A percentile compares a stretch with the other conserved stretches of the same genome.
Evolutionary conservation across 805 yeast genomes (phyloP).

Genomic region (Kurtzmaniella fragi): DNA sequence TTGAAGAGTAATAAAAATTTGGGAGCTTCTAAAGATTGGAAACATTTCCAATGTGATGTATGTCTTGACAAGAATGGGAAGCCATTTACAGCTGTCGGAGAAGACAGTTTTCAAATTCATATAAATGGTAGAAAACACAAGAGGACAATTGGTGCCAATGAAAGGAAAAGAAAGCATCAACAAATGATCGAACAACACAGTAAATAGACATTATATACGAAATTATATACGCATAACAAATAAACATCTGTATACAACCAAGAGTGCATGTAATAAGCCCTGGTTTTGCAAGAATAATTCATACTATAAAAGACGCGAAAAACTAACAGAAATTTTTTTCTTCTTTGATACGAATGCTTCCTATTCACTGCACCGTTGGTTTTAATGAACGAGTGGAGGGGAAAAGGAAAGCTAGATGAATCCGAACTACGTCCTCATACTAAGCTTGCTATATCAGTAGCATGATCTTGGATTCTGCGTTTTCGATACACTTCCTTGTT

Average conservation of each 20-base stretch:
- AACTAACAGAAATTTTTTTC: constrained; percentile 2
- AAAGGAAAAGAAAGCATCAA: constrained; percentile 50
- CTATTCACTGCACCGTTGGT: constrained; percentile 37
- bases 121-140: constrained; percentile 63
- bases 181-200: constrained; percentile 29
- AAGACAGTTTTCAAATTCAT: constrained; percentile 66
- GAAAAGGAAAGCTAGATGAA: constrained; percentile 32
- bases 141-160: constrained; percentile 42
- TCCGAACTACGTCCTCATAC: constrained; percentile 33
- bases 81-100: constrained; percentile 66
- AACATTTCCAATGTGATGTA: constrained; percentile 59
- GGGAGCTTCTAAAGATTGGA: constrained; percentile 46
- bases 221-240: constrained; percentile 10
- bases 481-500: constrained; percentile 23
- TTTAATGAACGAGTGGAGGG: constrained; percentile 34
- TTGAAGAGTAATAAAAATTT: constrained; percentile 34
- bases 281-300: no score
- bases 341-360: constrained; percentile 34
- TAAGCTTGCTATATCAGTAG: constrained; percentile 17
- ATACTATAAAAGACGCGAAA: no score
- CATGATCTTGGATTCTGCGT: constrained; percentile 33
- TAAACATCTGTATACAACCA: neutral
- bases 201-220: constrained; percentile 18
- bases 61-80: constrained; percentile 57
- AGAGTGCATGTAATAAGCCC: neutral